A percentile compares a stretch with the other conserved stretches of the same genome.
Conservation (phyloP, 202 grass and related monocot genomes). For the Bolboschoenoplectus hybrid region DNA sequence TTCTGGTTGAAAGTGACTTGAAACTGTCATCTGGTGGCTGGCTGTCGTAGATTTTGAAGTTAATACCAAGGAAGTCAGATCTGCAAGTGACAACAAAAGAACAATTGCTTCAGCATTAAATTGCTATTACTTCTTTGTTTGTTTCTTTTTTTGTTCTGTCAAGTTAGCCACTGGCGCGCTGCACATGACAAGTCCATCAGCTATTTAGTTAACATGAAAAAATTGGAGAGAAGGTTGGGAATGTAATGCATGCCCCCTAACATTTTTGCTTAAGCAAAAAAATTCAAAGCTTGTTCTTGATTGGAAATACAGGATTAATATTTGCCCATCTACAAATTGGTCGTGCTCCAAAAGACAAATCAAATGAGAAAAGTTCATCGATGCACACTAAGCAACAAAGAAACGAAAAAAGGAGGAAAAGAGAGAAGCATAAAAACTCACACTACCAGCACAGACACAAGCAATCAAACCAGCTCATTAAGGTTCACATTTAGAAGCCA, state of each 20-base stretch:
- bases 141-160: neutral
- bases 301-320: neutral
- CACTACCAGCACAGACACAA: neutral
- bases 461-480: neutral
- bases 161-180: neutral
- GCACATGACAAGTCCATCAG: neutral
- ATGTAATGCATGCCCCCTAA: neutral
- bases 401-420: neutral
- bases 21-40: constrained; percentile 66
- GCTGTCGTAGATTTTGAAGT: constrained; percentile 87
- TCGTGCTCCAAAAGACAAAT: neutral
- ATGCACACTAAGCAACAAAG: neutral
- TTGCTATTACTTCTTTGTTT: constrained; percentile 1
- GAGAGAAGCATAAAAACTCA: neutral
- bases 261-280: neutral
- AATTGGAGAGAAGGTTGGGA: neutral
- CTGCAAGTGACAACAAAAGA: constrained; percentile 45
- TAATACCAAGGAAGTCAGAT: constrained; percentile 87
- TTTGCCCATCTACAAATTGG: neutral
- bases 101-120: constrained; percentile 3
- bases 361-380: neutral
- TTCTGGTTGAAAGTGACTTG: constrained; percentile 65
- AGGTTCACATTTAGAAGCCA: neutral
- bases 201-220: constrained; percentile 20
- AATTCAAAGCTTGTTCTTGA: neutral